Evolutionary conservation across 225 moss, liverwort and hornwort genomes (phyloP).

Genomic region (Polytrichum formosum): DNA sequence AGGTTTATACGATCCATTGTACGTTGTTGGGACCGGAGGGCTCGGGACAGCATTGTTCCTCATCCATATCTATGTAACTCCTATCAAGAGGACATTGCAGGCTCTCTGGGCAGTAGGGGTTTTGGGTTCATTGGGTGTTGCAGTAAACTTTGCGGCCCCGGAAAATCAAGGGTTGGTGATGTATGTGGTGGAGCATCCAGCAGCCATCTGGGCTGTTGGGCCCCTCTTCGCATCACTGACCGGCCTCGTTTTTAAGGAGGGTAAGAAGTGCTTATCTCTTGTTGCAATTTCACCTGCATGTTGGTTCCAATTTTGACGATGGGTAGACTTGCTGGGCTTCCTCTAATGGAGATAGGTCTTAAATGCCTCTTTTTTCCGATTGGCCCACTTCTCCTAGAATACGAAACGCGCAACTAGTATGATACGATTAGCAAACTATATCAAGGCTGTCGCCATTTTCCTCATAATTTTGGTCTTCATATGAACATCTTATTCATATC

Average conservation of each 20-base stretch:
- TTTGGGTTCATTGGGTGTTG: slow-evolving; percentile 72
- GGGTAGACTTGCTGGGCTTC: no score
- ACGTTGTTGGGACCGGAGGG: slow-evolving; percentile 68
- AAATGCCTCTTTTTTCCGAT: no score
- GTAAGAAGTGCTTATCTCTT: slow-evolving; percentile 25
- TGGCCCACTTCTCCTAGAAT: no score
- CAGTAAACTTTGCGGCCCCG: slow-evolving; percentile 78
- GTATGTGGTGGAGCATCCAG: slow-evolving; percentile 71
- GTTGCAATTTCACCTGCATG: background rate
- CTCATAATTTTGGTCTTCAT: no score
- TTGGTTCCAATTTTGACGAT: no score
- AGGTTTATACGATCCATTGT: slow-evolving; percentile 70
- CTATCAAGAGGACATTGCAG: slow-evolving; percentile 86
- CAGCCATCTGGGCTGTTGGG: slow-evolving; percentile 88
- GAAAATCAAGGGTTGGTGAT: slow-evolving; percentile 72
- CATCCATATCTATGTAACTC: slow-evolving; percentile 96
- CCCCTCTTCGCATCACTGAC: slow-evolving; percentile 93
- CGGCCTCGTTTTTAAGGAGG: slow-evolving; percentile 97
- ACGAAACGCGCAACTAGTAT: no score
- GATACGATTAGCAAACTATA: no score
- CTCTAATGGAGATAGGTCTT: no score
- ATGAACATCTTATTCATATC: no score
- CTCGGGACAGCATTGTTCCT: slow-evolving; percentile 73
- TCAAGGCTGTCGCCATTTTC: no score
- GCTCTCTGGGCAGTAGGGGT: slow-evolving; percentile 76